Conservation (phyloP, 148 eudicot species). For the Dianthus caryophyllus region DNA sequence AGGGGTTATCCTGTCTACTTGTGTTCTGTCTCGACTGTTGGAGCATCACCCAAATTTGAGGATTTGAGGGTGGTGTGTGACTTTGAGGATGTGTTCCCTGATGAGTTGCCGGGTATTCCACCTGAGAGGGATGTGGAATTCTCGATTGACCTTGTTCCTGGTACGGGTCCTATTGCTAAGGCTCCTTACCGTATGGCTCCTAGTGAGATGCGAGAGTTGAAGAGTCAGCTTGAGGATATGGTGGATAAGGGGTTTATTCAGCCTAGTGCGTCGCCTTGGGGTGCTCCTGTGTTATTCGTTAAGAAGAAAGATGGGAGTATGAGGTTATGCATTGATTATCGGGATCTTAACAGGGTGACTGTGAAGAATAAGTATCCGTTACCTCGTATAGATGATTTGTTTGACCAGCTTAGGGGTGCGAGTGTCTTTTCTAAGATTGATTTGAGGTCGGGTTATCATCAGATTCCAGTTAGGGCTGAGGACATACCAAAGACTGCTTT, state of each 20-base stretch:
- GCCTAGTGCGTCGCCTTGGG: too few relatives aligned
- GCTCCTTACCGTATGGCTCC: constrained; percentile 5
- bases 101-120: not conserved
- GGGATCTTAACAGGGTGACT: not conserved
- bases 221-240: not conserved
- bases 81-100: not conserved
- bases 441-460: too few relatives aligned
- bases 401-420: too few relatives aligned
- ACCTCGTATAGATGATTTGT: too few relatives aligned
- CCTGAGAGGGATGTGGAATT: not conserved
- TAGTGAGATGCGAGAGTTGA: not conserved
- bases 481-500: too few relatives aligned
- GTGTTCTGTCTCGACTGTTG: not conserved
- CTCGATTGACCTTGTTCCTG: not conserved
- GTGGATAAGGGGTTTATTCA: too few relatives aligned
- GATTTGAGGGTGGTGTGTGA: not conserved
- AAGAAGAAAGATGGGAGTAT: too few relatives aligned
- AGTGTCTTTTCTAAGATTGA: too few relatives aligned
- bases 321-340: not conserved
- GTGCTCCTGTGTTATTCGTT: too few relatives aligned
- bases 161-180: not conserved
- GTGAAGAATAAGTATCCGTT: not conserved
- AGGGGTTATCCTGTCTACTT: not conserved
- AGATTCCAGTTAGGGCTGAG: too few relatives aligned
- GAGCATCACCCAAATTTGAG: not conserved